These are phyloP conservation scores for Pulveroboletus ravenelii DNA, from an alignment of 768 basidiomycete genomes.

Conservation along the genomic window DNA sequence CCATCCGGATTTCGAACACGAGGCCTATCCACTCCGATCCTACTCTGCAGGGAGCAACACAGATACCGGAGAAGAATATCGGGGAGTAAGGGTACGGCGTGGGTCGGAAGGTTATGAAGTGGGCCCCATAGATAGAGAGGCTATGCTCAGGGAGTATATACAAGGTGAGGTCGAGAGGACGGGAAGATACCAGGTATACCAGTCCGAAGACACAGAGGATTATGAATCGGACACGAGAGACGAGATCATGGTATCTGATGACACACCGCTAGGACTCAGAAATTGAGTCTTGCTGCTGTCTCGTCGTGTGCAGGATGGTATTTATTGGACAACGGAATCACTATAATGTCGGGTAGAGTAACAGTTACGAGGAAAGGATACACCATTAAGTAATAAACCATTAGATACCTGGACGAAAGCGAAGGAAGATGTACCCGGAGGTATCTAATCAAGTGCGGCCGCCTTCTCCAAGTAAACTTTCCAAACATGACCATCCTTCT, in stretches of 20 bases:
- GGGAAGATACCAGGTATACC: conserved; percentile 65
- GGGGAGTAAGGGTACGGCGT: conserved; percentile 45
- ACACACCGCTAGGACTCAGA: conserved; percentile 16
- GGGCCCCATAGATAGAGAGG: conserved; percentile 54
- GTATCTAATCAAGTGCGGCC: conserved; percentile 17
- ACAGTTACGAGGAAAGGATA: conserved; percentile 23
- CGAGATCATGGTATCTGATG: conserved; percentile 11
- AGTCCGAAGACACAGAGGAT: conserved; percentile 48
- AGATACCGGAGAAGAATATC: conserved; percentile 31
- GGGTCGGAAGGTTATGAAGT: conserved; percentile 87
- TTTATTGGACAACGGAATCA: conserved; percentile 10
- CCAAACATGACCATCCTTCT: conserved; percentile 65
- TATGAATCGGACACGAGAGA: conserved; percentile 18
- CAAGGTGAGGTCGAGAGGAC: conserved; percentile 48
- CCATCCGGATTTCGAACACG: conserved; percentile 62
- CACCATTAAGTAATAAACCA: conserved; percentile 31
- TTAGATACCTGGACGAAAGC: conserved; percentile 19
- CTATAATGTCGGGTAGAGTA: conserved; percentile 25
- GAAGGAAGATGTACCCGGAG: conserved; percentile 5
- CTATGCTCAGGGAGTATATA: conserved; percentile 57
- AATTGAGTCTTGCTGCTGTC: conserved; percentile 7
- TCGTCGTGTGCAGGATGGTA: neutral
- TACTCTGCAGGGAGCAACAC: conserved; percentile 18
- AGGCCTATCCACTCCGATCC: conserved; percentile 19
- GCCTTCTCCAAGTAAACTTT: conserved; percentile 60